Percentiles rank a stretch among this genome's conserved stretches.
Evolutionary conservation across 495 filamentous ascomycete species (phyloP).

Genomic region (Astrocystis sublimbata): DNA sequence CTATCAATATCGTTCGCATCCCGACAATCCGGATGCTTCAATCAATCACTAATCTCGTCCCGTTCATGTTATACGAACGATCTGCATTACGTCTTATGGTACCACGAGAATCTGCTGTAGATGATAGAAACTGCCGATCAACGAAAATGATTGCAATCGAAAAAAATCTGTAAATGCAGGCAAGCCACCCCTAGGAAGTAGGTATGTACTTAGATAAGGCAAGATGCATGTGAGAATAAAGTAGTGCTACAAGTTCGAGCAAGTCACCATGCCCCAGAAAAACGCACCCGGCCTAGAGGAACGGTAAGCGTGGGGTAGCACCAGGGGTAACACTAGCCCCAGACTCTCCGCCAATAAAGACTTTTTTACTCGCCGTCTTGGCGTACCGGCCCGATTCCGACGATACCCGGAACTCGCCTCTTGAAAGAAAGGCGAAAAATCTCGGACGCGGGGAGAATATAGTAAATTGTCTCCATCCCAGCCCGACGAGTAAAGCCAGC

Average conservation of each 20-base stretch:
- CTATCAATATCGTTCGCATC: too few species aligned
- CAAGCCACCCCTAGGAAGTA: too few species aligned
- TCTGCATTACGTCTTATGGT: neutral
- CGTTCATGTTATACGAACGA: neutral
- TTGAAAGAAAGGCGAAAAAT: neutral
- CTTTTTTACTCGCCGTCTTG: neutral
- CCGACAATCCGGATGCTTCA: too few species aligned
- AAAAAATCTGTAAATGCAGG: too few species aligned
- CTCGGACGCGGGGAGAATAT: neutral
- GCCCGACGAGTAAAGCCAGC: neutral
- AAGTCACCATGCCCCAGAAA: neutral
- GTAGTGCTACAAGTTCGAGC: too few species aligned
- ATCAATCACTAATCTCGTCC: neutral
- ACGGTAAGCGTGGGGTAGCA: conserved; percentile 10
- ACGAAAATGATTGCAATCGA: neutral
- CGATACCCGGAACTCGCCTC: neutral
- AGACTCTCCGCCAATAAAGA: conserved; percentile 1
- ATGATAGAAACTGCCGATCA: too few species aligned
- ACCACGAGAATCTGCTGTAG: too few species aligned
- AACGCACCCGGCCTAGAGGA: neutral
- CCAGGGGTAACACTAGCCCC: too few species aligned
- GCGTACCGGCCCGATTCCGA: conserved; percentile 7
- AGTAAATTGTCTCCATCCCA: too few species aligned
- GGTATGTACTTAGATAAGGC: too few species aligned
- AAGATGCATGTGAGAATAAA: too few species aligned